A percentile compares a stretch with the other conserved stretches of the same genome.
These are phyloP conservation scores for Afroboletus lepidellus DNA, from an alignment of 1,284 basidiomycete species.

Conservation along the genomic window DNA sequence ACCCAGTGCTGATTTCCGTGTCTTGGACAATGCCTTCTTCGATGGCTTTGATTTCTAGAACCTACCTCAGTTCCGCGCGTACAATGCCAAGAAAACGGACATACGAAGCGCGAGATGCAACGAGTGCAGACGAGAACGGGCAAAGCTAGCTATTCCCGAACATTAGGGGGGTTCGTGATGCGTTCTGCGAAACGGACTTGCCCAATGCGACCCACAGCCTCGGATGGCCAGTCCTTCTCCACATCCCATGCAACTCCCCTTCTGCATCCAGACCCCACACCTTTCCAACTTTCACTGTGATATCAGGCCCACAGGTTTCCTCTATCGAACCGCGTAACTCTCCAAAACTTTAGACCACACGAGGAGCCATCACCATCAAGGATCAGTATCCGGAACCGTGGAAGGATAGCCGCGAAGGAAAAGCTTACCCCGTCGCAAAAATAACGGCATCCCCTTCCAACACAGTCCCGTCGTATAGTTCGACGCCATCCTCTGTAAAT, in stretches of 20 bases:
- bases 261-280: conserved; percentile 48
- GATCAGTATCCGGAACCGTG: background rate
- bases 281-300: conserved; percentile 37
- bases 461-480: conserved; percentile 40
- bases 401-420: background rate
- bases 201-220: conserved; percentile 39
- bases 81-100: conserved; percentile 2
- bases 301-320: conserved; percentile 37
- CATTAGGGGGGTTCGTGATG: background rate
- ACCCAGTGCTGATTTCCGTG: conserved; percentile 4
- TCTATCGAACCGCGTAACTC: conserved; percentile 32
- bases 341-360: conserved; percentile 29
- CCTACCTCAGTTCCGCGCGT: background rate
- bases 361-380: background rate
- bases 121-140: conserved; percentile 33
- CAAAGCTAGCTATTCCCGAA: conserved; percentile 30
- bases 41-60: conserved; percentile 31
- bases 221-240: conserved; percentile 32
- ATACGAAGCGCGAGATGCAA: conserved; percentile 38
- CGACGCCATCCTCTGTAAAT: conserved; percentile 36
- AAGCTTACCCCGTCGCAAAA: conserved; percentile 42
- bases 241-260: conserved; percentile 42
- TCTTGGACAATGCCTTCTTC: conserved; percentile 25
- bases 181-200: conserved; percentile 3
- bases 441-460: conserved; percentile 46